Percentiles rank a stretch among this genome's conserved stretches.
Evolutionary conservation across 371 early-diverging fungal genomes (phyloP).

Genomic region (Zychaea mexicana): DNA sequence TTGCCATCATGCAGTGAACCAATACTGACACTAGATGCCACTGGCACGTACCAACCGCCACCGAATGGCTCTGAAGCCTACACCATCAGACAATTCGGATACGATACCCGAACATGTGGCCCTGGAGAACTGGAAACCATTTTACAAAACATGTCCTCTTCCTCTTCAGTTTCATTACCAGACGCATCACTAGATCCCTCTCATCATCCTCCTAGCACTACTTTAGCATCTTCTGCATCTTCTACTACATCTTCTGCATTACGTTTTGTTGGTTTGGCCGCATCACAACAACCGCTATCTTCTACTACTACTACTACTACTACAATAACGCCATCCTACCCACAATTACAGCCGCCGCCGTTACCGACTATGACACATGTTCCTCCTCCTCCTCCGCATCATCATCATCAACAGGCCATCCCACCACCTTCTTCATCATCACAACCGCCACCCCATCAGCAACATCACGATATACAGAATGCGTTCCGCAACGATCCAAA

Average conservation of each 20-base stretch:
- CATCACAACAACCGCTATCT: too few species aligned
- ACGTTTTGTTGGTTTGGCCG: too few species aligned
- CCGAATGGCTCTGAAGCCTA: constrained; percentile 34
- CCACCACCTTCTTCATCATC: not conserved
- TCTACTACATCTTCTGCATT: too few species aligned
- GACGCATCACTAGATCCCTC: too few species aligned
- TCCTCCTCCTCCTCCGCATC: not conserved
- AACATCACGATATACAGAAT: not conserved
- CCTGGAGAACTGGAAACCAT: constrained; percentile 13
- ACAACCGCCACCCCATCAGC: not conserved
- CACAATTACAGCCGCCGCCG: not conserved
- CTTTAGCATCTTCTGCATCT: too few species aligned
- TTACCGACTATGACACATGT: not conserved
- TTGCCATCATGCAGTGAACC: not conserved
- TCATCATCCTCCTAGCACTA: too few species aligned
- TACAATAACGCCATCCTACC: not conserved
- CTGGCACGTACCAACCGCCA: not conserved
- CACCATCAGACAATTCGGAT: constrained; percentile 49
- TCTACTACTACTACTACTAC: not conserved
- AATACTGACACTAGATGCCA: too few species aligned
- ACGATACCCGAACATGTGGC: constrained; percentile 31
- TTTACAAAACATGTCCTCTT: constrained; percentile 4
- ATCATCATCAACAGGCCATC: not conserved
- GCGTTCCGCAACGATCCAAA: constrained; percentile 44
- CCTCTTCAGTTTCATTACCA: not conserved